phyloP scores from a whole-genome alignment of 2,329 filamentous ascomycete genomes.

The Passalora sequoiae region DNA sequence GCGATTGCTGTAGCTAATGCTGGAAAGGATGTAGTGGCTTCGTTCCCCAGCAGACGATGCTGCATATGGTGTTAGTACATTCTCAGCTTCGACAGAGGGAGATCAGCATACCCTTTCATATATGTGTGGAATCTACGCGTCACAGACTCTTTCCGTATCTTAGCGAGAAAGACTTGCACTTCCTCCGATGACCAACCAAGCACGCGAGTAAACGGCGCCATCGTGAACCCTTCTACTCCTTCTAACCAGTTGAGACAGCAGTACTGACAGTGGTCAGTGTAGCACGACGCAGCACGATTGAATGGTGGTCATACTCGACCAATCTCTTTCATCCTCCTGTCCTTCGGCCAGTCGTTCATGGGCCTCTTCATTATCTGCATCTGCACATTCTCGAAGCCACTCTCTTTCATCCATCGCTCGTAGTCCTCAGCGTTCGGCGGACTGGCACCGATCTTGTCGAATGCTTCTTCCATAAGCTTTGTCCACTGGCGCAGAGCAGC shows the following conservation, averaged over 20 bases:
- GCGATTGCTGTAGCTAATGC: no score
- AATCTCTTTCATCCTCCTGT: conserved; percentile 26
- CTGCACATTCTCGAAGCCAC: conserved; percentile 27
- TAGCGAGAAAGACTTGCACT: conserved; percentile 43
- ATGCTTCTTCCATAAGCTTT: conserved; percentile 24
- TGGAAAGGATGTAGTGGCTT: conserved; percentile 8
- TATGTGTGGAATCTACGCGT: conserved; percentile 21
- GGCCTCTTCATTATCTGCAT: conserved; percentile 23
- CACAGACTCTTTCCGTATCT: conserved; percentile 37
- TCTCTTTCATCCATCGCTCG: conserved; percentile 17
- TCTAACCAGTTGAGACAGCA: conserved; percentile 30
- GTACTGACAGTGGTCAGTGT: conserved; percentile 7
- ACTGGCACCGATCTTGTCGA: conserved; percentile 18
- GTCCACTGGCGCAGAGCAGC: conserved; percentile 23
- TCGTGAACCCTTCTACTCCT: conserved; percentile 42
- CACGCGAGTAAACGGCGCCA: conserved; percentile 41
- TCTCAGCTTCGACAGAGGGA: no score
- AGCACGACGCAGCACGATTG: background rate
- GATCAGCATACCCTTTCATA: conserved; percentile 17
- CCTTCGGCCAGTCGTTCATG: conserved; percentile 29
- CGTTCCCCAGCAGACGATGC: conserved; percentile 11
- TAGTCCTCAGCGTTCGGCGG: conserved; percentile 17
- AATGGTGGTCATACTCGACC: conserved; percentile 9
- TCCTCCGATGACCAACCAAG: conserved; percentile 43
- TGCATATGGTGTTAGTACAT: no score